Evolutionary conservation across 2,329 filamentous ascomycete species (phyloP), one percentile per base, ranked within the genome.

Genomic region (Chrysosporium queenslandicum): DNA sequence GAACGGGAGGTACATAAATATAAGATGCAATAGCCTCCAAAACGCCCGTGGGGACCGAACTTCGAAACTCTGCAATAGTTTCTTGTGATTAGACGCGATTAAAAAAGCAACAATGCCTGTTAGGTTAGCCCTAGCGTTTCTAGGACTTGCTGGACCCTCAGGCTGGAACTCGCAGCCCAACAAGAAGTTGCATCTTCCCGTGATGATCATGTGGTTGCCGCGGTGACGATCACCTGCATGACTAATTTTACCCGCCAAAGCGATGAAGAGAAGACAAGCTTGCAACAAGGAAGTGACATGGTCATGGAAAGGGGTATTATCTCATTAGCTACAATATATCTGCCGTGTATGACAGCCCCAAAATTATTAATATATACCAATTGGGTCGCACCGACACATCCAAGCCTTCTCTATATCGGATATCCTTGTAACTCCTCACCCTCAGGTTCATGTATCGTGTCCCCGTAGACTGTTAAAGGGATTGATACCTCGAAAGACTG

Each of bases 401-500:
- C 20, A 7, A 34, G n/a, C 29, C 4, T 46, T 20, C n/a, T n/a
- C 60, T 63, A 72, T 56, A 72, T 71, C 41, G 64, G 58, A 53
- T 69, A 67, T 29, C 68, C 69, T 54, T 70, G 61, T 29, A 65
- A 63, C 52, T 71, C 69, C 56, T 71, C 69, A 1, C 64, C 62
- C 20, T 65, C 50, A 18, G 61, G 65, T 52, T 71, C 71, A 23
- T 73, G 71, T 27, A 75, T 71, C 4, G 74, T 71, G 55, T 77
- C 76, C 4, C 78, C 78, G 60, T 94, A 95, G 8, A 96, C 86
- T 47, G 82, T 80, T 58, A 96, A 72, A 23, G 89, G 89, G 42
- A 95, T 87, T 30, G 82, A 81, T 42, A 94, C 86, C 68, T 95
- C 89, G 68, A 95, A 95, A 61, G 86, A 94, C 72, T 95, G 89